Percentiles rank a stretch among this genome's conserved stretches.
Conservation (phyloP, 139 green algal species). For the Volvox africanus region DNA sequence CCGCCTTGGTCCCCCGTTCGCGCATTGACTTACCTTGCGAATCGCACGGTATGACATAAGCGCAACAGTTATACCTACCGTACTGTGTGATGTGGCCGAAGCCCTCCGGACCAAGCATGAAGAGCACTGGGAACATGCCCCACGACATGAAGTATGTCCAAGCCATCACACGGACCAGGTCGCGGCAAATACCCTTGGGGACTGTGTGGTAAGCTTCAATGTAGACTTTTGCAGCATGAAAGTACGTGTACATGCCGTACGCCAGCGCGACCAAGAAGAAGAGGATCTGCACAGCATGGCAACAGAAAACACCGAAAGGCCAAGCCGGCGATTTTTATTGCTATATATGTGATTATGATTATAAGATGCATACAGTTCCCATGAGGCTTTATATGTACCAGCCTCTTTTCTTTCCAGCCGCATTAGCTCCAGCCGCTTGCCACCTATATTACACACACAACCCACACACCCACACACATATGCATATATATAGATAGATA, state of each 20-base stretch:
- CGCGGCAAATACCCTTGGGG: slow-evolving; percentile 69
- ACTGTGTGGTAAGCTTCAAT: slow-evolving; percentile 71
- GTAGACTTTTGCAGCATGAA: slow-evolving; percentile 61
- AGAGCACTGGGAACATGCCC: slow-evolving; percentile 71
- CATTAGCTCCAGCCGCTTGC: too few species aligned
- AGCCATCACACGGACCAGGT: slow-evolving; percentile 62
- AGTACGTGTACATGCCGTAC: slow-evolving; percentile 71
- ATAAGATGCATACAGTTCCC: too few species aligned
- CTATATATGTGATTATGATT: too few species aligned
- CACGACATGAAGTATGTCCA: slow-evolving; percentile 67
- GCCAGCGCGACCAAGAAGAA: slow-evolving; percentile 66
- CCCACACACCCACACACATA: too few species aligned
- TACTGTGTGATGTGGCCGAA: slow-evolving; percentile 54
- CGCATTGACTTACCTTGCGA: neutral
- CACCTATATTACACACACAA: too few species aligned
- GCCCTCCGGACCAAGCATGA: slow-evolving; percentile 68
- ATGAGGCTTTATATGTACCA: too few species aligned
- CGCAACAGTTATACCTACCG: neutral
- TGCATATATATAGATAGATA: too few species aligned
- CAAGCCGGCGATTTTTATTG: too few species aligned
- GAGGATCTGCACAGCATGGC: slow-evolving; percentile 37
- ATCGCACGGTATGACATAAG: neutral
- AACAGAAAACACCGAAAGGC: too few species aligned
- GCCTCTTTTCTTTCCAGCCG: too few species aligned
- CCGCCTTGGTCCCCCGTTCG: too few species aligned